phyloP scores from a whole-genome alignment of 2,329 filamentous ascomycete genomes.

The Aurifilum marmelostoma region DNA sequence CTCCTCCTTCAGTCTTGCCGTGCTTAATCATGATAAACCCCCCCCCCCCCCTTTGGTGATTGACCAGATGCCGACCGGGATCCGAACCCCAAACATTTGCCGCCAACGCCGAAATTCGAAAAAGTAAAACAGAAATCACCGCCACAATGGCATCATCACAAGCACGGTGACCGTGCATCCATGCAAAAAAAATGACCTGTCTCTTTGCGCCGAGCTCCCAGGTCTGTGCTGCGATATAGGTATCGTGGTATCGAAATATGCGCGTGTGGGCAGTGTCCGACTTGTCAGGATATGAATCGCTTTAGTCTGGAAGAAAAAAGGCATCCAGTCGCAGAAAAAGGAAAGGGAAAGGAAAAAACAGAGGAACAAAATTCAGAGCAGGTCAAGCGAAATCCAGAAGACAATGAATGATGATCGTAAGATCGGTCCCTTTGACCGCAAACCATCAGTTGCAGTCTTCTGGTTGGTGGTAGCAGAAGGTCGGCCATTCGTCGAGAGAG shows the following conservation, averaged over 20 bases:
- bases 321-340: background rate
- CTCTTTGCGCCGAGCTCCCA: background rate
- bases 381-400: no score
- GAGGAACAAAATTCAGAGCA: no score
- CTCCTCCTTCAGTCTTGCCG: background rate
- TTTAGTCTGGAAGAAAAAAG: no score
- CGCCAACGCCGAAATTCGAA: background rate
- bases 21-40: background rate
- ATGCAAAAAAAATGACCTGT: background rate
- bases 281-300: background rate
- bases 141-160: background rate
- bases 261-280: background rate
- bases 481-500: background rate
- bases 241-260: conserved; percentile 1
- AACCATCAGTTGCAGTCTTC: background rate
- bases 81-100: background rate
- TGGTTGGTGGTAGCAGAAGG: background rate
- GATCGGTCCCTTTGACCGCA: background rate
- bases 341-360: background rate
- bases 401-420: background rate
- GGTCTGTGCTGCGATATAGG: background rate
- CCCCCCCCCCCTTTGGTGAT: background rate
- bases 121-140: background rate
- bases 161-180: background rate
- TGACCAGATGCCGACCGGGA: background rate